Evolutionary conservation across 2,329 filamentous ascomycete species (phyloP).

Genomic region (Ciborinia camelliae): DNA sequence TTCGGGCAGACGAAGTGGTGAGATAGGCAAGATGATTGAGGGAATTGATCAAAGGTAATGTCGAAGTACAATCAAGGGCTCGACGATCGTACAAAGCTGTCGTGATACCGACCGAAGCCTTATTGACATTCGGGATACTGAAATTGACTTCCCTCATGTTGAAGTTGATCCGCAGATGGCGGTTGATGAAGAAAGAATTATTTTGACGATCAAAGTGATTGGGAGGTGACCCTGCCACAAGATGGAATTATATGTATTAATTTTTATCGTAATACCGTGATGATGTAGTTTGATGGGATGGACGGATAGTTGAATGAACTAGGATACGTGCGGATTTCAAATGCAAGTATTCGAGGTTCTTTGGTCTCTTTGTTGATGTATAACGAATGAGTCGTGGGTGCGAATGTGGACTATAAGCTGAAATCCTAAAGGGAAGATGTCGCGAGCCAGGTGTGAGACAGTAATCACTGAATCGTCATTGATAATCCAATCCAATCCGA

Average conservation of each 20-base stretch:
- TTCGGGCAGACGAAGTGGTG: conserved; percentile 94
- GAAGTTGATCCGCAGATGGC: conserved; percentile 31
- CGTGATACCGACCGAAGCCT: conserved; percentile 97
- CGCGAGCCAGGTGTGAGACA: conserved; percentile 9
- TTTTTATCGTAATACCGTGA: background rate
- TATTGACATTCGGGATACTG: conserved; percentile 98
- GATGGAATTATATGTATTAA: background rate
- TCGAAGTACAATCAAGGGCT: conserved; percentile 97
- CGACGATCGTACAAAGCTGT: conserved; percentile 96
- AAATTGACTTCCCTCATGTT: conserved; percentile 99
- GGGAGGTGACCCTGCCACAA: conserved; percentile 21
- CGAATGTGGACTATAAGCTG: background rate
- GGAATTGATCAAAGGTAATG: conserved; percentile 95
- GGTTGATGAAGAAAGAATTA: background rate
- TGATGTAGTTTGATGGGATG: conserved; percentile 26
- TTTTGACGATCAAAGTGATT: conserved; percentile 24
- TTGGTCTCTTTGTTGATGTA: background rate
- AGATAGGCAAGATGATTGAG: conserved; percentile 98
- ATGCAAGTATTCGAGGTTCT: conserved; percentile 4
- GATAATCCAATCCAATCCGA: no score
- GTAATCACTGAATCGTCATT: conserved; percentile 14
- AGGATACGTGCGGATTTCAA: background rate
- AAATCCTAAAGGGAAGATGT: conserved; percentile 7
- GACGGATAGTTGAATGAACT: background rate
- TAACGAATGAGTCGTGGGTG: background rate